These are phyloP conservation scores for Mortierella hygrophila DNA, from an alignment of 192 early-diverging fungal genomes.

Conservation along the genomic window DNA sequence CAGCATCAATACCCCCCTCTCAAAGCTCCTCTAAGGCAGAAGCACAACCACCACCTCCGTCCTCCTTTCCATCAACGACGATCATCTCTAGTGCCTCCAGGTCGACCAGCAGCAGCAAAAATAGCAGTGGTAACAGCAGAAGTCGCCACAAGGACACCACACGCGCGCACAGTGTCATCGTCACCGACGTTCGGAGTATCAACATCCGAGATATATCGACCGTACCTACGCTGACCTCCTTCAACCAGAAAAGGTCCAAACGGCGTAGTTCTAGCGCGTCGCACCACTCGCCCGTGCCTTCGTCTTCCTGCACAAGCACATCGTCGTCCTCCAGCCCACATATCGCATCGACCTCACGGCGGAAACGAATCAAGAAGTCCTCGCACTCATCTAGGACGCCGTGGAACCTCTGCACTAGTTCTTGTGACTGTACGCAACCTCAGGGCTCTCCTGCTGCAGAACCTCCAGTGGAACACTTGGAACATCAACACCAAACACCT, in stretches of 20 bases:
- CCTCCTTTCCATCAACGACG: neutral
- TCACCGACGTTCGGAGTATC: constrained; percentile 49
- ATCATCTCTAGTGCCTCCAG: neutral
- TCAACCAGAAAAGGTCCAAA: constrained; percentile 36
- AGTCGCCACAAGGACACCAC: constrained; percentile 13
- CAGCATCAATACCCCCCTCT: neutral
- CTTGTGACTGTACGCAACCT: constrained; percentile 31
- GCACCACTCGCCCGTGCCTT: constrained; percentile 3
- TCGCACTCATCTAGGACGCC: constrained; percentile 14
- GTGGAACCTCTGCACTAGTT: constrained; percentile 22
- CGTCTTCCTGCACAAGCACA: neutral
- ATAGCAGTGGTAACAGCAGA: neutral
- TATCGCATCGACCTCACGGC: constrained; percentile 19
- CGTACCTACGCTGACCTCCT: constrained; percentile 32
- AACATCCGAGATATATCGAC: constrained; percentile 51
- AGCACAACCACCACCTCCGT: neutral
- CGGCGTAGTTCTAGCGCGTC: constrained; percentile 31
- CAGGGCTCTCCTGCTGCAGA: neutral
- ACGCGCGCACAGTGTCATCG: constrained; percentile 22
- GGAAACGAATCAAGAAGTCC: constrained; percentile 53
- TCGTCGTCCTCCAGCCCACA: constrained; percentile 15
- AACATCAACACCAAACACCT: neutral
- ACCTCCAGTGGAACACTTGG: neutral
- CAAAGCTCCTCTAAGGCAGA: neutral
- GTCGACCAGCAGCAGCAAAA: neutral